These are phyloP conservation scores for Clarireedia paspali DNA, from an alignment of 2,329 filamentous ascomycete genomes.

Conservation along the genomic window DNA sequence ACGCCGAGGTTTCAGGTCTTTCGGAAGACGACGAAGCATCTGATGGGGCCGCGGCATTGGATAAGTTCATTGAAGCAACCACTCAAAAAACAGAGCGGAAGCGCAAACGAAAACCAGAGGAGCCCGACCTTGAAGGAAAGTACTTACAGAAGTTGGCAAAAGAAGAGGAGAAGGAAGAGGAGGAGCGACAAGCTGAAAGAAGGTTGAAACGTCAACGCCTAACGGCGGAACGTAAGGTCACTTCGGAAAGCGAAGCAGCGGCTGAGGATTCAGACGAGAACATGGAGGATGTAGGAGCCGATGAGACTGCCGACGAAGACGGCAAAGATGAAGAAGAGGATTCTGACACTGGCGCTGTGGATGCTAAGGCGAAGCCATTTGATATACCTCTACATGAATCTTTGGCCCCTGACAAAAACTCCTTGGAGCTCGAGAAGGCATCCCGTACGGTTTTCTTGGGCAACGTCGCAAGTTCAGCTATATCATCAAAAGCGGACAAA, in stretches of 20 bases:
- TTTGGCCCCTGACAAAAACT: constrained; percentile 44
- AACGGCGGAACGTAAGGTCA: constrained; percentile 31
- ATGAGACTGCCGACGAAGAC: constrained; percentile 22
- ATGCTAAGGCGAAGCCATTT: constrained; percentile 34
- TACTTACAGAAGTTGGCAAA: constrained; percentile 61
- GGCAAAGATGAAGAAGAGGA: constrained; percentile 23
- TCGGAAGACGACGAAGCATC: constrained; percentile 25
- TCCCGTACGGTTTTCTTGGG: constrained; percentile 85
- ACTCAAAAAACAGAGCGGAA: constrained; percentile 39
- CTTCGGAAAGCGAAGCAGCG: constrained; percentile 27
- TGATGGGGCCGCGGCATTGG: constrained; percentile 25
- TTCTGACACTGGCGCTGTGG: constrained; percentile 12
- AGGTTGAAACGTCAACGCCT: constrained; percentile 46
- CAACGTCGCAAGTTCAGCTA: constrained; percentile 78
- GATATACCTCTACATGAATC: constrained; percentile 46
- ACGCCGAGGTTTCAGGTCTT: constrained; percentile 25
- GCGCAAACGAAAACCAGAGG: constrained; percentile 55
- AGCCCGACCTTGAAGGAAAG: constrained; percentile 61
- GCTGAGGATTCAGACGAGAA: constrained; percentile 22
- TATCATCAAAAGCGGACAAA: constrained; percentile 74
- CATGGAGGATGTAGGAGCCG: constrained; percentile 18
- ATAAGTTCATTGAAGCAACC: constrained; percentile 39
- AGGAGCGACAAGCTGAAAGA: constrained; percentile 34
- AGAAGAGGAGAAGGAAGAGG: constrained; percentile 49
- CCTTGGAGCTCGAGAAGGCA: constrained; percentile 71